These are phyloP conservation scores for Curvularia sp. DNA, from an alignment of 2,329 filamentous ascomycete species.

Conservation along the genomic window DNA sequence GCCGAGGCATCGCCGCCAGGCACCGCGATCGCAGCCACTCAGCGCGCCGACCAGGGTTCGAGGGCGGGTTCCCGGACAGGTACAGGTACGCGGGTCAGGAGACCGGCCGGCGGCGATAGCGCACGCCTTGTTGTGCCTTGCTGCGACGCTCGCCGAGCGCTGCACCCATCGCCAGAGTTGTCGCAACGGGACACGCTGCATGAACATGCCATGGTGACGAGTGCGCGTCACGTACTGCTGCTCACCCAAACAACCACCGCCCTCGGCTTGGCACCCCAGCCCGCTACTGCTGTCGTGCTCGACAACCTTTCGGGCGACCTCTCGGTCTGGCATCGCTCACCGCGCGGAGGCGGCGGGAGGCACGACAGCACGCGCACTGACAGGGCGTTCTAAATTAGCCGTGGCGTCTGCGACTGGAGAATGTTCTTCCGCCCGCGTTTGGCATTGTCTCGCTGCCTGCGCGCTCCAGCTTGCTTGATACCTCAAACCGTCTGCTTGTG, in stretches of 20 bases:
- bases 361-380: slow-evolving; percentile 16
- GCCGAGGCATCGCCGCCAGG: slow-evolving; percentile 16
- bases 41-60: slow-evolving; percentile 12
- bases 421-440: background rate
- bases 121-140: slow-evolving; percentile 32
- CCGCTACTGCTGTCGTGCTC: slow-evolving; percentile 17
- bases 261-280: slow-evolving; percentile 11
- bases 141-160: slow-evolving; percentile 26
- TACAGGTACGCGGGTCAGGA: slow-evolving; percentile 21
- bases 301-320: slow-evolving; percentile 13
- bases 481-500: background rate
- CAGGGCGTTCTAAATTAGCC: slow-evolving; percentile 15
- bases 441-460: slow-evolving; percentile 9
- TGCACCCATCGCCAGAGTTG: slow-evolving; percentile 22
- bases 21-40: slow-evolving; percentile 19
- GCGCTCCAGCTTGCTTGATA: background rate
- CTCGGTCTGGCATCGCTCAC: slow-evolving; percentile 17
- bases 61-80: background rate
- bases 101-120: slow-evolving; percentile 25
- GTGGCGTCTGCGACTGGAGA: slow-evolving; percentile 6
- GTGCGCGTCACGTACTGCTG: slow-evolving; percentile 16
- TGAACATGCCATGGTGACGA: slow-evolving; percentile 34
- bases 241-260: background rate
- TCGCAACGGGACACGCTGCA: slow-evolving; percentile 38
- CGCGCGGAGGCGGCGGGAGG: slow-evolving; percentile 13